Evolutionary conservation across 169 alveolate species (phyloP), one percentile per base, ranked within the genome.

Genomic region (Plasmodium vivax): DNA sequence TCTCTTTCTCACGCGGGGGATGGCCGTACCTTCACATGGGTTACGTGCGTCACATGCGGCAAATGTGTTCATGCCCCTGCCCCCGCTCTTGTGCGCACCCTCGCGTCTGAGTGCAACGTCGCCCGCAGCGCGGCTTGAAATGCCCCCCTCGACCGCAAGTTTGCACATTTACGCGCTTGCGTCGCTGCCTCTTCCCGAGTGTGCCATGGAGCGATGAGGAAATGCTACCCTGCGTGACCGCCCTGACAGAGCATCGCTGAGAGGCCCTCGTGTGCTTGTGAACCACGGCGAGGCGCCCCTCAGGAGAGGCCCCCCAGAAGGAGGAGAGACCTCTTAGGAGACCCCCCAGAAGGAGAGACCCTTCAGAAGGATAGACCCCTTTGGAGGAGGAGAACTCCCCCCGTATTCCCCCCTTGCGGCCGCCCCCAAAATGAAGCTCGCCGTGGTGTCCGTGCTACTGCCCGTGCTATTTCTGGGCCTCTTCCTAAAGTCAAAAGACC

Each of bases 361-460:
- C 0, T 0, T 23, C 27, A 23, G 0, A 23, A 23, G 27, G 27
- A 23, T 0, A 23, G 0, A 0, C 27, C 27, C 27, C 27, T 23
- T 23, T 23, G 27, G 27, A 23, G 27, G 34, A 62, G 75, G 75
- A 62, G 75, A 62, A 62, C 4, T 36, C 9, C 75, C 75, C 36
- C 34, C 75, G 0, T 36, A 1, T 12, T 12, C 2, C 72, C 72
- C 7, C 75, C 2, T 62, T 7, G 34, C 34, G 16, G 30, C 36
- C 19, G n/a, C 0, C 6, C 6, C 19, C n/a, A 85, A 85, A 54
- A 85, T 85, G 93, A 74, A 72, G 36, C 51, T 85, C 27, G n/a
- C 54, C 19, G 19, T 85, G 5, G 32, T 85, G 3, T 77, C 93
- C 0, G 36, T 74, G 27, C 9, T 85, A 0, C 3, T 85, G 7